Evolutionary conservation across 1,284 basidiomycete genomes (phyloP), one percentile per base, ranked within the genome.

Genomic region (Sanguinoderma infundibulare): DNA sequence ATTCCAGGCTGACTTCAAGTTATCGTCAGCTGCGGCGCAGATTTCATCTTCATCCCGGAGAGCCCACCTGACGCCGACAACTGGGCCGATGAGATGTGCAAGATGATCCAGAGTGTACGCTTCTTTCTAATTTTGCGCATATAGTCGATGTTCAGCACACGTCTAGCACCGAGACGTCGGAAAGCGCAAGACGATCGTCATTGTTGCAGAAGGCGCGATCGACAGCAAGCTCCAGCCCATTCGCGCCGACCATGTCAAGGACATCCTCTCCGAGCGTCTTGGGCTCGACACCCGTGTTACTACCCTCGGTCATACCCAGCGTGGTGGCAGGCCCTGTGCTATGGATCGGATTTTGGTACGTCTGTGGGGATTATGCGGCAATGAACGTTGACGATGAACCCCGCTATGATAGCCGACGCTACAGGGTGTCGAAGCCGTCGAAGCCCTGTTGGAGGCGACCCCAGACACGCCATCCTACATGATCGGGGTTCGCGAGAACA

Each of bases 41-140:
- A 99, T 74, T 98, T 96, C 74, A 87, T 98, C 67, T 98, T 98
- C 78, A 96, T 99, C 60, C 97, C 97, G 3, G 98, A 99, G 77
- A 82, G 86, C 51, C 97, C 98, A 17, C 96, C 97, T 0, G 78
- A 81, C 59, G 77, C 77, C 0, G 86, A 90, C 62, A 84, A 91
- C 57, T 99, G 97, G 97, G 92, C 96, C 71, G 86, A 91, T 61
- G 87, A 91, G 69, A 95, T 99, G 93, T 98, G 95, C 76, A 84
- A 85, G n/a, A 85, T 90, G 49, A 92, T 98, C 58, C 84, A 90
- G 50, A 83, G 83, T 32, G 94, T 94, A 71, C 69, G 86, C 70
- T 59, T 14, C 20, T 12, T 44, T 54, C 38, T 22, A 24, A n/a
- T 9, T 24, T 55, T 38, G 7, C 40, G 54, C 38, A 53, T 38